Conservation (phyloP, 192 early-diverging fungal genomes). For the Phycomyces nitens region DNA sequence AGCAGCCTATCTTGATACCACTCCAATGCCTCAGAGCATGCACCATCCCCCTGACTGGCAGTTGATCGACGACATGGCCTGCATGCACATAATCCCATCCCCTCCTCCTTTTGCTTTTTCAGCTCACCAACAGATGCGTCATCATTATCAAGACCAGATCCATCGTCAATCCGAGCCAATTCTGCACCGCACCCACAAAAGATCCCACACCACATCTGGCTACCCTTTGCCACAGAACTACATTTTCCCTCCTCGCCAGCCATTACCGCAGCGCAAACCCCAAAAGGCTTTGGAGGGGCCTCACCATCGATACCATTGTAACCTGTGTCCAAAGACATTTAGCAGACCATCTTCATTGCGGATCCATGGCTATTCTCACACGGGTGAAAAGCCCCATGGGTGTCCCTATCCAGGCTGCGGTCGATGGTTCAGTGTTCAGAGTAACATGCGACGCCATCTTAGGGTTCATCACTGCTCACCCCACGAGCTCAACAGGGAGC, state of each 20-base stretch:
- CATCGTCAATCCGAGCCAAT: not conserved
- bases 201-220: conserved; percentile 17
- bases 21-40: not conserved
- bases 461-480: conserved; percentile 19
- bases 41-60: not conserved
- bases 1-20: not conserved
- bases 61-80: not conserved
- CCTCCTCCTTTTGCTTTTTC: not conserved
- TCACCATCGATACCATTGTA: conserved; percentile 47
- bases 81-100: not conserved
- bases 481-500: not conserved
- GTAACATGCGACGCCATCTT: conserved; percentile 53
- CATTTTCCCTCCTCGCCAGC: not conserved
- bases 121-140: not conserved
- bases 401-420: conserved; percentile 27
- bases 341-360: conserved; percentile 62
- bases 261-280: conserved; percentile 12
- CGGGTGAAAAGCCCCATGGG: conserved; percentile 40
- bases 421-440: conserved; percentile 59
- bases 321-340: conserved; percentile 58
- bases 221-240: conserved; percentile 12
- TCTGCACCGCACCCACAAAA: not conserved
- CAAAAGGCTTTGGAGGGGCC: not conserved
- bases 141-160: not conserved
- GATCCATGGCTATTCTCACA: conserved; percentile 45